Base-by-base conservation (phyloP, 768 basidiomycete species). In the Fomitopsis pulvina region DNA sequence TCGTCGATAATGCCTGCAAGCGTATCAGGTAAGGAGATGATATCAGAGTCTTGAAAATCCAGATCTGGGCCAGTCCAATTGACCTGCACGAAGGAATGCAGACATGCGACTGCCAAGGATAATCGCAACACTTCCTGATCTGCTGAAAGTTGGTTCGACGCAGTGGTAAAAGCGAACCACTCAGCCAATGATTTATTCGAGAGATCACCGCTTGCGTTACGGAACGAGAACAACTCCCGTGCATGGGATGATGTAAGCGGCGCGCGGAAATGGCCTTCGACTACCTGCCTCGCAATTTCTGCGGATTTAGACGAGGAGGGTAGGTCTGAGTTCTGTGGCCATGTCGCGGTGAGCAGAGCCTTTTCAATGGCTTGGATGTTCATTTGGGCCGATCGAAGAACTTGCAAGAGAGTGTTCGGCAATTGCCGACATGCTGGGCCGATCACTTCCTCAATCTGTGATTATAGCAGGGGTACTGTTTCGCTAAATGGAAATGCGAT, bases 11-110 rank as follows among this genome's bases (percentile, higher is more conserved):
- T 29, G 16, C 48, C n/a, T 46, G 65, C 47, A 24, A 64, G 48
- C n/a, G 58, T 41, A 27, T 63, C 56, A 34, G 70, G 59, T 42
- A 73, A 56, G 22, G 65, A 40, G 58, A 75, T 60, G 41, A 73
- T 45, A 29, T 69, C 71, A 56, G 68, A 58, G 40, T 75, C 62
- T 54, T 67, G 65, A 53, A 93, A 64, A 52, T 81, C 70, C 38
- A 96, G 76, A 59, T 87, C 77, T 2, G 96, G 96, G 4, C 96
- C 96, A 0, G 94, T 97, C 92, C 93, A 99, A 67, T 99, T 99
- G 25, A 73, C 76, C 64, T 99, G 96, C 4, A 93, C 73, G 69
- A 94, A 99, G 0, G 89, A 81, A 55, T 96, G 92, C 21, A 97
- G 72, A 54, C 85, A 85, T 5, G 92, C 83, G 9, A 95, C 74